These are phyloP conservation scores for Exophiala viscosa DNA, from an alignment of 2,329 filamentous ascomycete species.

Conservation along the genomic window DNA sequence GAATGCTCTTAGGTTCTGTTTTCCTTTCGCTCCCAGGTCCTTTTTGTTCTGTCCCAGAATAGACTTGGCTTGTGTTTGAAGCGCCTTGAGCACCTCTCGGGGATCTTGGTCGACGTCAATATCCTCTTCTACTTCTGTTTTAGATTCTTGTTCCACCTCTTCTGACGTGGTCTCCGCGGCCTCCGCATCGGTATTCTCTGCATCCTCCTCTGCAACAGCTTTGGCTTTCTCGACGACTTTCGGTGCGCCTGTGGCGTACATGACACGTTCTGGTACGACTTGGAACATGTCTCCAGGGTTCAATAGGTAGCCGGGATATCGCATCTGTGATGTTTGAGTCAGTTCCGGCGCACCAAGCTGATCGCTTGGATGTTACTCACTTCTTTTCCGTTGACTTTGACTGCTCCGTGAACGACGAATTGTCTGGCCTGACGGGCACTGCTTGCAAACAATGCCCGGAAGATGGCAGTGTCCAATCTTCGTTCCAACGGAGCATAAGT, in stretches of 20 bases:
- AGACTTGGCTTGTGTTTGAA: slow-evolving; percentile 58
- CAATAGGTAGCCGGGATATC: slow-evolving; percentile 83
- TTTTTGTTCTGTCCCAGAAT: slow-evolving; percentile 54
- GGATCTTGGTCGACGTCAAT: slow-evolving; percentile 42
- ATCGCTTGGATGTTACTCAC: slow-evolving; percentile 49
- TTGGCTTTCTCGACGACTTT: slow-evolving; percentile 47
- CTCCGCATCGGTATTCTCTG: slow-evolving; percentile 24
- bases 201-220: slow-evolving; percentile 26
- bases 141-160: slow-evolving; percentile 23
- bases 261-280: slow-evolving; percentile 81
- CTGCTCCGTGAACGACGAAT: slow-evolving; percentile 86
- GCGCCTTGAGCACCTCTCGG: slow-evolving; percentile 49
- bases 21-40: slow-evolving; percentile 64
- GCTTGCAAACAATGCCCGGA: slow-evolving; percentile 88
- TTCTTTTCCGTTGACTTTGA: slow-evolving; percentile 95
- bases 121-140: slow-evolving; percentile 20
- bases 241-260: slow-evolving; percentile 77
- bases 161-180: slow-evolving; percentile 25
- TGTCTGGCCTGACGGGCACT: slow-evolving; percentile 89
- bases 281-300: slow-evolving; percentile 99
- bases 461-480: slow-evolving; percentile 89
- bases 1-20: slow-evolving; percentile 72
- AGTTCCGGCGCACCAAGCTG: neutral
- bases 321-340: slow-evolving; percentile 61
- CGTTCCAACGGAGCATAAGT: slow-evolving; percentile 87